Evolutionary conservation across 108 stramenopile genomes (phyloP).

Genomic region (Nitzschia sp.): DNA sequence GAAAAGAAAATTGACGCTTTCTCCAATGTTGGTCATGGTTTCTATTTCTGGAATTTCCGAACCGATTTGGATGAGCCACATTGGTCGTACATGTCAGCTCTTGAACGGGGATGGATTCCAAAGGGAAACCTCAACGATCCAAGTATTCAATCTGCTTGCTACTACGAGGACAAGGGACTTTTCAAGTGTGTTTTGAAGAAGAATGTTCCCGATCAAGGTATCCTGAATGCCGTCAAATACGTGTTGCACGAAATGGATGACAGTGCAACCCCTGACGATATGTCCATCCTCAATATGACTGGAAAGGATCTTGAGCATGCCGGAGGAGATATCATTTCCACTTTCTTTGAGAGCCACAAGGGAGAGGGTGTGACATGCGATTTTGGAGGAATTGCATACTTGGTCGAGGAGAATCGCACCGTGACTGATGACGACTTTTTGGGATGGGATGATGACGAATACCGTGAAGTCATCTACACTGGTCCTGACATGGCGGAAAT

Average conservation of each 20-base stretch:
- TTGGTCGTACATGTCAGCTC: constrained; percentile 81
- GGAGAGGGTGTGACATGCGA: constrained; percentile 75
- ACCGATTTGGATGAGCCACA: constrained; percentile 84
- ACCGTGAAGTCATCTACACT: constrained; percentile 24
- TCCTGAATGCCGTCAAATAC: constrained; percentile 52
- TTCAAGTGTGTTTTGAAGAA: constrained; percentile 62
- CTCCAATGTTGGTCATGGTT: constrained; percentile 79
- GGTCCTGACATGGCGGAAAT: constrained; percentile 30
- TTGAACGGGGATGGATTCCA: constrained; percentile 81
- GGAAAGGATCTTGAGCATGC: constrained; percentile 55
- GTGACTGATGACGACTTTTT: constrained; percentile 48
- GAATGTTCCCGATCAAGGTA: constrained; percentile 41
- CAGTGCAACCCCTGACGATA: constrained; percentile 15
- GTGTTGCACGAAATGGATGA: constrained; percentile 38
- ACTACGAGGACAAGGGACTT: constrained; percentile 49
- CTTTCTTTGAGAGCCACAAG: constrained; percentile 57
- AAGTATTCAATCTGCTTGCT: constrained; percentile 58
- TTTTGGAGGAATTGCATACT: constrained; percentile 77
- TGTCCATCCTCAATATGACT: constrained; percentile 37
- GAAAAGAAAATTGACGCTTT: constrained; percentile 84
- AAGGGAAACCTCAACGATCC: constrained; percentile 62
- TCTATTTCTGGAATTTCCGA: constrained; percentile 92
- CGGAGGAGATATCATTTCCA: constrained; percentile 48
- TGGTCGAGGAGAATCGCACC: constrained; percentile 53
- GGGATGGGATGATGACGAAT: constrained; percentile 56